phyloP scores from a whole-genome alignment of 371 early-diverging fungal species.

The Caulochytrium protostelioides region DNA sequence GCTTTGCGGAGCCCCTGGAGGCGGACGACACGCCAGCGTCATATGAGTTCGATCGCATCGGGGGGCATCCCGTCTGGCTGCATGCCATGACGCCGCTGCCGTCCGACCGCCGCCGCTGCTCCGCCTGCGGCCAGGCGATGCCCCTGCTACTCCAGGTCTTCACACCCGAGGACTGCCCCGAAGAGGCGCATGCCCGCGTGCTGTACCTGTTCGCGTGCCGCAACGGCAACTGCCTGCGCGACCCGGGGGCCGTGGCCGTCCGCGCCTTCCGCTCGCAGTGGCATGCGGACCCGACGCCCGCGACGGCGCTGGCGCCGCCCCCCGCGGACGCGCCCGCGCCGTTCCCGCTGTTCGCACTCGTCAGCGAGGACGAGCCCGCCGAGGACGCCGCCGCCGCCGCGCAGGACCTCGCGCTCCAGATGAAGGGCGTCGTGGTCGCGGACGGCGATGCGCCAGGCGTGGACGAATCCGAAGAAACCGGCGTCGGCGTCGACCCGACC shows the following conservation, averaged over 20 bases:
- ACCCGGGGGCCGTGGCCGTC: background rate
- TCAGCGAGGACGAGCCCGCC: constrained; percentile 43
- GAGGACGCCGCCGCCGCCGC: constrained; percentile 1
- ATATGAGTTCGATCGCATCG: too few relatives aligned
- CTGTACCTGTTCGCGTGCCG: constrained; percentile 79
- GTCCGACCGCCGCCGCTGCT: too few relatives aligned
- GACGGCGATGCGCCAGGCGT: constrained; percentile 33
- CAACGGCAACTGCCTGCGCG: constrained; percentile 40
- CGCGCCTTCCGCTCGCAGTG: background rate
- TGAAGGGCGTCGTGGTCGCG: constrained; percentile 14
- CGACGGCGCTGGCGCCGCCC: constrained; percentile 3
- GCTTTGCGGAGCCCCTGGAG: too few relatives aligned
- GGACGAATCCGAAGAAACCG: constrained; percentile 49
- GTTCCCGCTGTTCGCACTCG: constrained; percentile 51
- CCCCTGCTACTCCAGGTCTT: constrained; percentile 67
- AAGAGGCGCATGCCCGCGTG: constrained; percentile 68
- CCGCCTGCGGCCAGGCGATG: too few relatives aligned
- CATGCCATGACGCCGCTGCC: too few relatives aligned
- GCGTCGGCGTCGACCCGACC: constrained; percentile 67
- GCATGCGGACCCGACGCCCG: too few relatives aligned
- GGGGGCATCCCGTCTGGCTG: too few relatives aligned
- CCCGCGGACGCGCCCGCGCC: constrained; percentile 3
- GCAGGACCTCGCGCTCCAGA: constrained; percentile 8
- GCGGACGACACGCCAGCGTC: too few relatives aligned
- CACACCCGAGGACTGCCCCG: constrained; percentile 72